Evolutionary conservation across 371 early-diverging fungal genomes (phyloP).

Genomic region (Rhizomucor pusillus): DNA sequence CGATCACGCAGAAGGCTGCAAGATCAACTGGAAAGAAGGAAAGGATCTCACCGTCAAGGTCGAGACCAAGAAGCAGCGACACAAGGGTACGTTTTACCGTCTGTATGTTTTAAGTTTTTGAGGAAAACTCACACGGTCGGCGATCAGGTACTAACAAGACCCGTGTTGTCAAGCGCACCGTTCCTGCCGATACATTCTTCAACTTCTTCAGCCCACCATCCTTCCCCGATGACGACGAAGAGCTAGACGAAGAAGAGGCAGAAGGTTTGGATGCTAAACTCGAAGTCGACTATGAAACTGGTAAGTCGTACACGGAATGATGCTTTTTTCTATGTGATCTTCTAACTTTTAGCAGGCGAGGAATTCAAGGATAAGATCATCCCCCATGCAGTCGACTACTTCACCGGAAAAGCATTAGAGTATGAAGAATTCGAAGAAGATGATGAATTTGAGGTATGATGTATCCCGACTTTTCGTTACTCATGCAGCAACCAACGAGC

Average conservation of each 20-base stretch:
- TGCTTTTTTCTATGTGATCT: no score
- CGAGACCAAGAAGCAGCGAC: conserved; percentile 97
- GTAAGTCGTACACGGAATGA: background rate
- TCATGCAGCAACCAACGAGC: background rate
- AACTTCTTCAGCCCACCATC: conserved; percentile 87
- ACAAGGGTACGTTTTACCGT: conserved; percentile 68
- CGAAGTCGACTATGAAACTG: conserved; percentile 86
- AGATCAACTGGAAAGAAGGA: conserved; percentile 95
- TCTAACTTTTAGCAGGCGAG: conserved; percentile 45
- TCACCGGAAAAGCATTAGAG: conserved; percentile 94
- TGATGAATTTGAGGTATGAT: conserved; percentile 61
- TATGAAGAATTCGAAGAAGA: conserved; percentile 71
- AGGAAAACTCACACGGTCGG: background rate
- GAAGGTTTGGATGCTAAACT: conserved; percentile 77
- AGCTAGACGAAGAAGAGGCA: conserved; percentile 73
- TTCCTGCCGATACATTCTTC: conserved; percentile 95
- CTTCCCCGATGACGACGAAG: conserved; percentile 74
- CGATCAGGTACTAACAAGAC: conserved; percentile 87
- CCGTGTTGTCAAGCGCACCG: conserved; percentile 93
- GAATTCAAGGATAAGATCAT: conserved; percentile 94
- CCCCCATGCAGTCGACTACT: conserved; percentile 96
- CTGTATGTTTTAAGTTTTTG: background rate
- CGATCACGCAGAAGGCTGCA: conserved; percentile 86
- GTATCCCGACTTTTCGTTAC: background rate
- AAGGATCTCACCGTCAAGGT: conserved; percentile 89